Evolutionary conservation across 805 yeast species (phyloP).

Genomic region (Ascoidea tarda): DNA sequence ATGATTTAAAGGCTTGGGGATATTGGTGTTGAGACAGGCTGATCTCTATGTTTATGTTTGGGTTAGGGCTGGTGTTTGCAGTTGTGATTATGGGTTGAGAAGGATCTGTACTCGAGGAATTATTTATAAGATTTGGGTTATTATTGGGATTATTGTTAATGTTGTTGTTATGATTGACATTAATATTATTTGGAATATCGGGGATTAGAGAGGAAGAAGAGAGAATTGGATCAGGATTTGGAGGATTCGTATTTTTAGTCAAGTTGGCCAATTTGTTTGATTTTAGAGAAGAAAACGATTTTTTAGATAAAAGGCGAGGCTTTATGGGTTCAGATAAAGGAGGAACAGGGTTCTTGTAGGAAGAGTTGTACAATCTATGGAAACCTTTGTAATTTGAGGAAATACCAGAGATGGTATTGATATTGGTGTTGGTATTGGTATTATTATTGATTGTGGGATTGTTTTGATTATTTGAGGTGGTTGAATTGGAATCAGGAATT

Average conservation of each 20-base stretch:
- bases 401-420: background rate
- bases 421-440: background rate
- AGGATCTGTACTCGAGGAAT: no score
- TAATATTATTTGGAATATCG: background rate
- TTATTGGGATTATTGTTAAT: background rate
- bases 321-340: slow-evolving; percentile 5
- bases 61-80: no score
- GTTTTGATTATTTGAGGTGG: background rate
- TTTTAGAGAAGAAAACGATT: background rate
- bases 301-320: slow-evolving; percentile 3
- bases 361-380: slow-evolving; percentile 3
- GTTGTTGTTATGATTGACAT: no score
- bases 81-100: no score
- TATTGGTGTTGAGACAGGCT: background rate
- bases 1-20: background rate
- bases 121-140: no score
- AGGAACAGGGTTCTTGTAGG: background rate
- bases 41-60: no score
- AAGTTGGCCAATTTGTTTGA: background rate
- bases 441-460: background rate
- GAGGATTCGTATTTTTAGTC: background rate
- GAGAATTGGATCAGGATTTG: no score
- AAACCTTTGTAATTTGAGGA: slow-evolving; percentile 5
- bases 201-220: background rate
- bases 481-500: background rate